phyloP scores from a whole-genome alignment of 345 rosid genomes.

The Luvunga scandens region DNA sequence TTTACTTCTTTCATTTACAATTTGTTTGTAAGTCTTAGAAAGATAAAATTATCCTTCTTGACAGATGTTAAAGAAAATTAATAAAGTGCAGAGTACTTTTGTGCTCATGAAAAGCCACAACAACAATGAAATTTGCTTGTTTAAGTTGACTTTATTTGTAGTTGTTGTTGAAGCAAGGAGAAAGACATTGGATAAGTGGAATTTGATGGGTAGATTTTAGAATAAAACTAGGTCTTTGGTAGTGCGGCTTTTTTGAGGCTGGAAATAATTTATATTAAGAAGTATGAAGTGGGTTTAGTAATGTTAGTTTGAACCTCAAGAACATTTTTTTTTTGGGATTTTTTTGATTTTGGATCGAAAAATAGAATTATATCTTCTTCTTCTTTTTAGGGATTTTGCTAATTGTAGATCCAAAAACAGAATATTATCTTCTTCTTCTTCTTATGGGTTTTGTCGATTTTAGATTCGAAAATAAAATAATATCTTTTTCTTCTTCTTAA shows the following conservation, averaged over 20 bases:
- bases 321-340: conserved; percentile 38
- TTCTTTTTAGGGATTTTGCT: too few species aligned
- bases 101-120: conserved; percentile 84
- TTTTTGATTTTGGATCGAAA: too few species aligned
- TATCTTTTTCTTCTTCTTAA: too few species aligned
- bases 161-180: conserved; percentile 39
- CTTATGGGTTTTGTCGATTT: too few species aligned
- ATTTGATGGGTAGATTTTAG: conserved; percentile 85
- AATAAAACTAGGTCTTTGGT: conserved; percentile 61
- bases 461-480: too few species aligned
- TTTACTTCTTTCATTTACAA: too few species aligned
- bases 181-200: conserved; percentile 84
- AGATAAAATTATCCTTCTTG: too few species aligned
- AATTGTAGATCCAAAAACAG: too few species aligned
- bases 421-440: too few species aligned
- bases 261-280: conserved; percentile 82
- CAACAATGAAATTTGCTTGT: conserved; percentile 85
- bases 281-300: conserved; percentile 57
- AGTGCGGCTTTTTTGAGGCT: conserved; percentile 90
- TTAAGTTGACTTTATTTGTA: conserved; percentile 20
- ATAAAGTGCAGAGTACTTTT: conserved; percentile 47
- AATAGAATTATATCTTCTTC: too few species aligned
- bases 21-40: too few species aligned
- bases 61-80: too few species aligned
- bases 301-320: conserved; percentile 87